phyloP scores from a whole-genome alignment of 2,329 filamentous ascomycete genomes.

The Alternaria arborescens region DNA sequence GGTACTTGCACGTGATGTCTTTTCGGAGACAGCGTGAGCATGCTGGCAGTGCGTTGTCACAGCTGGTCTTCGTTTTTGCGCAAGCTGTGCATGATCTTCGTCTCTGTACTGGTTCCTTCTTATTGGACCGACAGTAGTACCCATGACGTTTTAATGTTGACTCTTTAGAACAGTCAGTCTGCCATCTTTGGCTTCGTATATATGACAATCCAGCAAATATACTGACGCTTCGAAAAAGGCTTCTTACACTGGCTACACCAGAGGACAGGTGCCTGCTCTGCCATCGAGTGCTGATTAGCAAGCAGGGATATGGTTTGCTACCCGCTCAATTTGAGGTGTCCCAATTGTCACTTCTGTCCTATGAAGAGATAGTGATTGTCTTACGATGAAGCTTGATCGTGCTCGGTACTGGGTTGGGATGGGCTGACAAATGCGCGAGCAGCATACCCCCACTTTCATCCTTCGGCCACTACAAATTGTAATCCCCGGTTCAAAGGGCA shows the following conservation, averaged over 20 bases:
- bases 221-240: conserved; percentile 7
- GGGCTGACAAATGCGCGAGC: not conserved
- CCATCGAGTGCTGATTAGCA: not conserved
- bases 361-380: not conserved
- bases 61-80: conserved; percentile 11
- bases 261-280: conserved; percentile 1
- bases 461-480: conserved; percentile 6
- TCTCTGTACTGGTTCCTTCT: not conserved
- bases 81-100: conserved; percentile 13
- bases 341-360: not conserved
- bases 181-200: too few species aligned
- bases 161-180: not conserved
- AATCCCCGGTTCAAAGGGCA: not conserved
- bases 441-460: conserved; percentile 1
- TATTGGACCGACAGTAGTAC: conserved; percentile 1
- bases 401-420: not conserved
- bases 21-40: conserved; percentile 12
- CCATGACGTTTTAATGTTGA: conserved; percentile 7
- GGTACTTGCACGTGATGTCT: conserved; percentile 1
- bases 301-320: not conserved
- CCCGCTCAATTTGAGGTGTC: not conserved
- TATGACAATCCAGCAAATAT: not conserved
- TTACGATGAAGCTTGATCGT: not conserved
- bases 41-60: not conserved
- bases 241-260: conserved; percentile 7